Base-by-base conservation (phyloP, 352 stramenopile genomes). In the Phytophthora hibernalis region DNA sequence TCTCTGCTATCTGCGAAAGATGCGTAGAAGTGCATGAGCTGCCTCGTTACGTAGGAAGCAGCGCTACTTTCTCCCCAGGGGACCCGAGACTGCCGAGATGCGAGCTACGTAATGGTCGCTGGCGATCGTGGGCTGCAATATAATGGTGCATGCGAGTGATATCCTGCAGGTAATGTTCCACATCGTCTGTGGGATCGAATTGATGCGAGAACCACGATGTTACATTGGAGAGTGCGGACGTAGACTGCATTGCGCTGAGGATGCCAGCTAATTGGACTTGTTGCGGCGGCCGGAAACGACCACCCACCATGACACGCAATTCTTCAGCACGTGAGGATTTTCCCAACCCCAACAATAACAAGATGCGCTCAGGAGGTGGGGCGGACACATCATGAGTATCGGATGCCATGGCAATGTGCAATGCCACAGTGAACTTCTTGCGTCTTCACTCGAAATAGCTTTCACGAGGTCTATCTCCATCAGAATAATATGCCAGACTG, bases 101-200 rank as follows among this genome's bases (percentile, higher is more conserved):
- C 30, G 15, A 64, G 20, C 56, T 75, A n/a, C 67, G 45, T 47
- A 68, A 30, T 65, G 47, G 57, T 47, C 67, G 15, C 30, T 68
- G 20, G 68, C 76, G 55, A 28, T 77, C 58, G 37, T 80, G 72
- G 10, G 83, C 74, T 33, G 63, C 58, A 33, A 82, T 72, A 45
- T 87, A 83, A 56, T 89, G 70, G 16, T 79, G 76, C 64, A 86
- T 71, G 40, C 83, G 84, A 50, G 89, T 75, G 24, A 91, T 24
- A 43, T 91, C 83, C 22, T 83, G 72, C 12, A 82, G 54, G 50
- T 86, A 89, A 11, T 80, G 68, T 53, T 87, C 80, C 40, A 89
- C 74, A n/a, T 91, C 79, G 47, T 83, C 72, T 5, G 70, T 76
- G 7, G 87, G 79, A 49, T 89, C 80, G 22, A 89, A 74, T 37